Evolutionary conservation across 78 protist genomes (phyloP), one percentile per base, ranked within the genome.

Genomic region (Guillardia theta): DNA sequence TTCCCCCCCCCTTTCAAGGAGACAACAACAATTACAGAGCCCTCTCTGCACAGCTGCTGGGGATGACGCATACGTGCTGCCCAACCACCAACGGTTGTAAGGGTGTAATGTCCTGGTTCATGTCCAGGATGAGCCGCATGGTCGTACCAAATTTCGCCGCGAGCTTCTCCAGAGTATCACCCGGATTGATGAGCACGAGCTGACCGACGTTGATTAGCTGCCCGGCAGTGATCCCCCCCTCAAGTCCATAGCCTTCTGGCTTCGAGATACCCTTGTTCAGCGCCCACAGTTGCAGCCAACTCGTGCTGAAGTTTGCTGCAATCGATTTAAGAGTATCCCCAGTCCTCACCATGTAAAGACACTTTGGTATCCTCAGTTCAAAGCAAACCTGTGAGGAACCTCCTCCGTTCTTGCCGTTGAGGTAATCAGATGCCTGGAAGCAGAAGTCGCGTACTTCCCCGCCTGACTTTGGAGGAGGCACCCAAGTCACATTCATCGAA

Each of bases 121-220:
- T 36, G 45, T 6, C 22, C 9, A 70, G 27, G 41, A 70, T 70
- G 46, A 36, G 83, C 83, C 83, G 0, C 41, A 70, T 36, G 46
- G 83, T 70, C 83, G 83, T 70, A 22, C 83, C 83, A 24, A 70
- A 70, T 43, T 43, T 4, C 83, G 83, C 83, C 45, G 83, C 83
- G 12, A 70, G 10, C 45, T 43, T 36, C 83, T 70, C 83, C 45
- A 70, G 83, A 1, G 83, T 36, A 33, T 70, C 83, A 15, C 83
- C 83, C 41, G n/a, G 46, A 15, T 33, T 70, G 9, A 70, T 43
- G 46, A 70, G 83, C 83, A 70, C 83, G 46, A 70, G 41, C 83
- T 70, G 83, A 36, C 83, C 83, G 36, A 70, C 41, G 6, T 70
- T 36, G 46, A 70, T 36, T 1, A 22, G 46, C n/a, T 22, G 12